Evolutionary conservation across 164 flowering plant species (phyloP).

Genomic region (Taxillus chinensis): DNA sequence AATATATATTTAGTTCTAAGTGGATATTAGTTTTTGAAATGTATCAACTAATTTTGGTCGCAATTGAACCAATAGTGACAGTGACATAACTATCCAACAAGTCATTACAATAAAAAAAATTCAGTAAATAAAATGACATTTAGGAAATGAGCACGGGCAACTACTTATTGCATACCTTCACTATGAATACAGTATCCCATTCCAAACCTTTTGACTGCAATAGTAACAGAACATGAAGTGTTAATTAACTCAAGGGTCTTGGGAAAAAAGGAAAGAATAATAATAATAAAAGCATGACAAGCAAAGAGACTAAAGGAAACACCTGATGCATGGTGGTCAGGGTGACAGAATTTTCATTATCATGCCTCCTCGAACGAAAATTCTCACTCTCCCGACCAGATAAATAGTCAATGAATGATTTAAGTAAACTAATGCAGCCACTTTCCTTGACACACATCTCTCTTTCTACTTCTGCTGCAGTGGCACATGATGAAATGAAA

Average conservation of each 20-base stretch:
- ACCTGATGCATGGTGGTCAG: constrained; percentile 99
- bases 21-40: too few relatives aligned
- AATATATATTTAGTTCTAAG: too few relatives aligned
- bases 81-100: too few relatives aligned
- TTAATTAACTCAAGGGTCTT: neutral
- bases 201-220: constrained; percentile 96
- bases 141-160: neutral
- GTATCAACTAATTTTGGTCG: too few relatives aligned
- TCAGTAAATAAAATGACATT: too few relatives aligned
- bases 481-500: constrained; percentile 39
- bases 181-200: constrained; percentile 91
- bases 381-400: constrained; percentile 62
- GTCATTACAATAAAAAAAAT: too few relatives aligned
- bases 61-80: too few relatives aligned
- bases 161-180: constrained; percentile 48
- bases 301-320: constrained; percentile 1
- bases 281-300: neutral
- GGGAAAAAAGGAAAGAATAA: neutral
- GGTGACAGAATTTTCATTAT: constrained; percentile 76
- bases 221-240: neutral
- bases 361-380: constrained; percentile 60
- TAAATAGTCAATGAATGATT: constrained; percentile 59
- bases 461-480: constrained; percentile 13
- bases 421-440: constrained; percentile 51
- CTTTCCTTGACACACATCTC: constrained; percentile 18